Evolutionary conservation across 2,329 filamentous ascomycete species (phyloP).

Genomic region (Xylogone sp.): DNA sequence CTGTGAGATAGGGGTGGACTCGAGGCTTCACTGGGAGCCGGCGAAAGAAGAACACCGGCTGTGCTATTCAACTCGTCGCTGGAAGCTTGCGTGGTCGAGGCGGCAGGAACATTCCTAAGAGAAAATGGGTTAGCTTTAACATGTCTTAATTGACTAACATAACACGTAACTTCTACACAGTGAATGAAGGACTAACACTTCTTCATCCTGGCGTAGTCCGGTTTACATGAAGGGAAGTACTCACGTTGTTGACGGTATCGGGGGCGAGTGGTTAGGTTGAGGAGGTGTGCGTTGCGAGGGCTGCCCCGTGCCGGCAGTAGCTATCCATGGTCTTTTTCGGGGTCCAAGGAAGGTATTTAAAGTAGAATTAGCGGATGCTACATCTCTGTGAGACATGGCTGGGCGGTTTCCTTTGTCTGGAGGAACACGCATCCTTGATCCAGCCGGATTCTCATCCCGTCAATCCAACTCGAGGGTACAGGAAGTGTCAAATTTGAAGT

Average conservation of each 20-base stretch:
- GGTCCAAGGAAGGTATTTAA: constrained; percentile 29
- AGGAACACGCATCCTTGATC: constrained; percentile 24
- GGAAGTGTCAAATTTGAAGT: not conserved
- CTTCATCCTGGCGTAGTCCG: not conserved
- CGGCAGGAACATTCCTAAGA: not conserved
- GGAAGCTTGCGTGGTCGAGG: not conserved
- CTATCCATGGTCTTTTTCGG: constrained; percentile 31
- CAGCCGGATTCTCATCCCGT: not conserved
- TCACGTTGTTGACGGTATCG: not conserved
- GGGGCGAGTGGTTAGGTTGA: not conserved
- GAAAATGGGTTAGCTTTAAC: not conserved
- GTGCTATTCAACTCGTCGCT: constrained; percentile 4
- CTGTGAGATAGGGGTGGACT: constrained; percentile 39
- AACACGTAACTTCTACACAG: not conserved
- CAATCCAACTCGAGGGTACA: not conserved
- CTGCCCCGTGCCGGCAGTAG: constrained; percentile 9
- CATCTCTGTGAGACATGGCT: constrained; percentile 22
- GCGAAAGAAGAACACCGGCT: constrained; percentile 51
- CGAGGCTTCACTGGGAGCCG: constrained; percentile 58
- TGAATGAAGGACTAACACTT: not conserved
- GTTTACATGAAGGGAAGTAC: not conserved
- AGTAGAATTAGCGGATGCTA: constrained; percentile 30
- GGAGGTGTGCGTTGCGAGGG: not conserved
- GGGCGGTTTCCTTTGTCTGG: constrained; percentile 24
- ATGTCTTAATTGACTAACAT: not conserved